Percentiles rank a stretch among this genome's conserved stretches.
Evolutionary conservation across 2,329 filamentous ascomycete species (phyloP).

Genomic region (Microcyclospora pomicola): DNA sequence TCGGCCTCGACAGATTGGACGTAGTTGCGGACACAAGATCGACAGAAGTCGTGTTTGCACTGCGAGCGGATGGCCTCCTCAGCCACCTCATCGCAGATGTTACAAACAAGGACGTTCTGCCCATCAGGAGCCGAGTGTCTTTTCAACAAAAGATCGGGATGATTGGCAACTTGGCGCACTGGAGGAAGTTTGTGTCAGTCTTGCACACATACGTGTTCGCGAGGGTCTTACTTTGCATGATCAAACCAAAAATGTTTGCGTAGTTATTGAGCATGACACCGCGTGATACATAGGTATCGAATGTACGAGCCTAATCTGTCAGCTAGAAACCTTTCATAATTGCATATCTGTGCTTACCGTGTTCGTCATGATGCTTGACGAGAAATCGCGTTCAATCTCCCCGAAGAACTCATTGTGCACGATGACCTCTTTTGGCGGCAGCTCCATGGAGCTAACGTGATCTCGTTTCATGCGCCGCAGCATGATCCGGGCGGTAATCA

Average conservation of each 20-base stretch:
- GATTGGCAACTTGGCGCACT: slow-evolving; percentile 55
- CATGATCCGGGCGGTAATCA: slow-evolving; percentile 91
- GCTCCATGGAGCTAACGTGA: slow-evolving; percentile 85
- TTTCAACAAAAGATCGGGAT: slow-evolving; percentile 85
- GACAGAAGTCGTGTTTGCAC: slow-evolving; percentile 88
- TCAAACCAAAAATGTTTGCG: slow-evolving; percentile 95
- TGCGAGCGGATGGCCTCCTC: slow-evolving; percentile 87
- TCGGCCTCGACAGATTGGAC: slow-evolving; percentile 60
- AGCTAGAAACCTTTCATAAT: too few relatives aligned
- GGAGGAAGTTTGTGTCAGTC: too few relatives aligned
- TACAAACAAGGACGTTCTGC: slow-evolving; percentile 81
- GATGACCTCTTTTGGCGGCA: slow-evolving; percentile 85
- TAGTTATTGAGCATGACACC: slow-evolving; percentile 93
- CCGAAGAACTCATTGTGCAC: slow-evolving; percentile 94
- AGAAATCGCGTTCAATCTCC: slow-evolving; percentile 91
- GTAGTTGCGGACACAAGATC: slow-evolving; percentile 66
- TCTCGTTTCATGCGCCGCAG: slow-evolving; percentile 87
- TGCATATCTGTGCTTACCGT: neutral
- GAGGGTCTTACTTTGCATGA: slow-evolving; percentile 61
- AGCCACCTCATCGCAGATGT: slow-evolving; percentile 90
- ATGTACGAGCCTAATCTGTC: slow-evolving; percentile 54
- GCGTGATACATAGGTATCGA: slow-evolving; percentile 88
- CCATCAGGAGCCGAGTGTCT: slow-evolving; percentile 65
- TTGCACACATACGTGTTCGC: neutral
- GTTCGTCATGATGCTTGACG: slow-evolving; percentile 87